Conservation (phyloP, 2,329 filamentous ascomycete genomes). For the Colletotrichum sp. region DNA sequence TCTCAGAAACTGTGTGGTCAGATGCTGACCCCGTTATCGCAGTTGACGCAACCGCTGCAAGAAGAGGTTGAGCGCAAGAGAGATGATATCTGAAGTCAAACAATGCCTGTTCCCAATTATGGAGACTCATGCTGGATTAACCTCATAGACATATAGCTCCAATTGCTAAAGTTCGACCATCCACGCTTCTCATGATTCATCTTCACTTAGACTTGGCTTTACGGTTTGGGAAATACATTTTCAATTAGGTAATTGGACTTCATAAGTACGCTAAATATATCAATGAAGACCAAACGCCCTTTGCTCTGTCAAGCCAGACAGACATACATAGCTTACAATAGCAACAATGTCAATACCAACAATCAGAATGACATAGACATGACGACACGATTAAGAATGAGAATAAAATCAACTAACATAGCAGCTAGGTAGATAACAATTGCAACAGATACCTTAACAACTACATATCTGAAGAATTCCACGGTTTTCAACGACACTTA, state of each 20-base stretch:
- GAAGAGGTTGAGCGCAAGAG: background rate
- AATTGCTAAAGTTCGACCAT: background rate
- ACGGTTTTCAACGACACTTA: background rate
- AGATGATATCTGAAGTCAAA: background rate
- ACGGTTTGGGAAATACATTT: background rate
- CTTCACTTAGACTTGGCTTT: background rate
- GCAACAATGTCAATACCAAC: background rate
- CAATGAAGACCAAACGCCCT: rapidly evolving
- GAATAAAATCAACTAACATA: too few species aligned
- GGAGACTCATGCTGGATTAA: background rate
- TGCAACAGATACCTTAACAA: background rate
- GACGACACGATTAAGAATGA: too few species aligned
- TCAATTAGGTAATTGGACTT: background rate
- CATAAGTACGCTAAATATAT: background rate
- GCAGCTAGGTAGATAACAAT: too few species aligned
- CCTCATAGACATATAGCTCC: background rate
- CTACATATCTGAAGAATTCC: background rate
- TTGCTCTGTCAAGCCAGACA: background rate
- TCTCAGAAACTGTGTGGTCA: too few species aligned
- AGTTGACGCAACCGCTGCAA: background rate
- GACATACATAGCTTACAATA: background rate
- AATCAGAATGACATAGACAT: background rate
- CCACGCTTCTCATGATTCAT: background rate
- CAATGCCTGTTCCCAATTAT: rapidly evolving
- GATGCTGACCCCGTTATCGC: background rate